Percentiles rank a stretch among this genome's conserved stretches.
These are phyloP conservation scores for Venturia aucupariae DNA, from an alignment of 2,329 filamentous ascomycete species.

Conservation along the genomic window DNA sequence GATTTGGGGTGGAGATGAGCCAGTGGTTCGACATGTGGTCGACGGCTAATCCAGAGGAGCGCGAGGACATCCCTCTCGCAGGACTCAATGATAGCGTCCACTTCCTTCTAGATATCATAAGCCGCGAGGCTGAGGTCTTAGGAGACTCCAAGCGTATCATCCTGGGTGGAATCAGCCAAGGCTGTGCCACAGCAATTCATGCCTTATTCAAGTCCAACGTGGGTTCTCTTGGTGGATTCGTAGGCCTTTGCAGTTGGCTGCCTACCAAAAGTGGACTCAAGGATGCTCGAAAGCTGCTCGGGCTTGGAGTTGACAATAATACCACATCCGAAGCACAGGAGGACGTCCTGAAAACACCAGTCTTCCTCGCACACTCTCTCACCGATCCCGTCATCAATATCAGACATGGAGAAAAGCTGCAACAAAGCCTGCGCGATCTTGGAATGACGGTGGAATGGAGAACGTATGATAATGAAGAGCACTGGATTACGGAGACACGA, in stretches of 20 bases:
- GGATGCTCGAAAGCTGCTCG: not conserved
- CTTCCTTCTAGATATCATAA: slow-evolving; percentile 19
- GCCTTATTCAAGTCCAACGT: slow-evolving; percentile 12
- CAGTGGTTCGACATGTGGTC: slow-evolving; percentile 33
- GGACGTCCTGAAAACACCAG: slow-evolving; percentile 15
- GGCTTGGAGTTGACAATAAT: not conserved
- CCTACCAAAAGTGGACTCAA: slow-evolving; percentile 13
- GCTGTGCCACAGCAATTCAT: slow-evolving; percentile 18
- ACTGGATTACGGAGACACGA: slow-evolving; percentile 20
- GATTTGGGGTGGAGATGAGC: slow-evolving; percentile 23
- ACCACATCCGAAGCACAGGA: not conserved
- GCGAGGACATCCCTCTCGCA: slow-evolving; percentile 19
- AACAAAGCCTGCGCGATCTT: slow-evolving; percentile 13
- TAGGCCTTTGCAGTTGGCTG: slow-evolving; percentile 19
- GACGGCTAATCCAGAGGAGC: slow-evolving; percentile 22
- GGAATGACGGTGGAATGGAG: slow-evolving; percentile 18
- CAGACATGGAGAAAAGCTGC: slow-evolving; percentile 15
- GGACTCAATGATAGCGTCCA: slow-evolving; percentile 20
- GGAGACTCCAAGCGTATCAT: slow-evolving; percentile 14
- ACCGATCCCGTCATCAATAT: slow-evolving; percentile 19
- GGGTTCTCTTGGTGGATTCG: slow-evolving; percentile 15
- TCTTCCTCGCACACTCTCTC: slow-evolving; percentile 18
- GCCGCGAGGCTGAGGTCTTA: slow-evolving; percentile 18
- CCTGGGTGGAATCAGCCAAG: slow-evolving; percentile 18
- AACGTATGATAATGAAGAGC: slow-evolving; percentile 18